Conservation (phyloP, 1,284 basidiomycete species). For the Sporisorium iseilematis-ciliati region DNA sequence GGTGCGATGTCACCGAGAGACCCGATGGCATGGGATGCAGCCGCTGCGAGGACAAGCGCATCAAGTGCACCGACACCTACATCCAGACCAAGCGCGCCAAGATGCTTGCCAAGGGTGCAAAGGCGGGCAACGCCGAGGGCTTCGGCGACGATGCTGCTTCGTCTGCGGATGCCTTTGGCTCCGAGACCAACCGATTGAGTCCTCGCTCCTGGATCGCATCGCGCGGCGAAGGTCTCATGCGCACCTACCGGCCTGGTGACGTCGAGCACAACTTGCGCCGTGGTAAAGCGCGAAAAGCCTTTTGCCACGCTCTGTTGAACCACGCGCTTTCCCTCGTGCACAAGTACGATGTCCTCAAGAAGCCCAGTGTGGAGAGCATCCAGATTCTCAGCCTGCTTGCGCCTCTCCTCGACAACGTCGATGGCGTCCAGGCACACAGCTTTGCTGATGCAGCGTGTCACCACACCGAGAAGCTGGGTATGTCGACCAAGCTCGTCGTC, state of each 20-base stretch:
- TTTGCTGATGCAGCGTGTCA: conserved; percentile 28
- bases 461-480: conserved; percentile 41
- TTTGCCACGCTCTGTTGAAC: conserved; percentile 59
- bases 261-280: conserved; percentile 50
- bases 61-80: conserved; percentile 66
- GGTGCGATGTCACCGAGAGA: conserved; percentile 66
- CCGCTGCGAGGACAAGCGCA: conserved; percentile 66
- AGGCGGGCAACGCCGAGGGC: conserved; percentile 18
- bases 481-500: conserved; percentile 42
- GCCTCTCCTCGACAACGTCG: conserved; percentile 55
- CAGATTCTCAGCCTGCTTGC: conserved; percentile 53
- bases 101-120: conserved; percentile 31
- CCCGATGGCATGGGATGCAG: conserved; percentile 64
- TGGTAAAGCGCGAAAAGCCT: conserved; percentile 62
- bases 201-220: conserved; percentile 40
- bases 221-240: conserved; percentile 27
- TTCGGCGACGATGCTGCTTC: conserved; percentile 8
- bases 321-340: conserved; percentile 61
- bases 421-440: conserved; percentile 35
- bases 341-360: conserved; percentile 61
- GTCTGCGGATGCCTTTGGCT: conserved; percentile 1
- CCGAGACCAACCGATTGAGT: conserved; percentile 28
- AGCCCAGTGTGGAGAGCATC: conserved; percentile 54
- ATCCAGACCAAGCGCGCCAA: conserved; percentile 62
- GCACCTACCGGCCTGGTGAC: conserved; percentile 40